A percentile compares a stretch with the other conserved stretches of the same genome.
phyloP scores from a whole-genome alignment of 1,139 yeast species.

The Entelexis sorbosivorans region DNA sequence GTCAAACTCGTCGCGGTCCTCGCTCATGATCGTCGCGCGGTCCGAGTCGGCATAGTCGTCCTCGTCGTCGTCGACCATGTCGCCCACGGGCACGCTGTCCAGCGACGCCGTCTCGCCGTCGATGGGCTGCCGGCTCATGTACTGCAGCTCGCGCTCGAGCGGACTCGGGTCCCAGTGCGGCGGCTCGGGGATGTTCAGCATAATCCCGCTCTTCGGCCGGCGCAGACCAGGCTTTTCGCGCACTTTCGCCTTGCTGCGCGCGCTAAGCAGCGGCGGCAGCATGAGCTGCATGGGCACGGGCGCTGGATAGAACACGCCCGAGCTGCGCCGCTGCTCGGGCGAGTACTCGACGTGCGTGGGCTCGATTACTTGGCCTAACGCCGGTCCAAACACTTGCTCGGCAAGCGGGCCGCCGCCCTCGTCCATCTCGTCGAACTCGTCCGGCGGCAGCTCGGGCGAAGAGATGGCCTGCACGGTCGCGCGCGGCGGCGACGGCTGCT shows the following conservation, averaged over 20 bases:
- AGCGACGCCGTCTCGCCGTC: constrained; percentile 1
- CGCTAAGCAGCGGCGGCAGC: constrained; percentile 23
- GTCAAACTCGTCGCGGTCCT: constrained; percentile 18
- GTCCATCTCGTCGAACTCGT: constrained; percentile 4
- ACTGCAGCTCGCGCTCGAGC: constrained; percentile 12
- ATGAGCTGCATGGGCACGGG: constrained; percentile 28
- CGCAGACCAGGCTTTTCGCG: constrained; percentile 7
- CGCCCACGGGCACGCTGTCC: constrained; percentile 4
- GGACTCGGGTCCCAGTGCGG: constrained; percentile 23
- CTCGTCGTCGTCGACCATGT: constrained; percentile 10
- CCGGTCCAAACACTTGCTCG: constrained; percentile 6
- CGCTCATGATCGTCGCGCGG: constrained; percentile 26
- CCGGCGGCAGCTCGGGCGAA: constrained; percentile 10
- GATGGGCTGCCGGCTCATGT: not conserved
- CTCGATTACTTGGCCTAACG: constrained; percentile 1
- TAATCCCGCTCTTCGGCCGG: constrained; percentile 3
- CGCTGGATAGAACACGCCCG: constrained; percentile 28
- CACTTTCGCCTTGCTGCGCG: constrained; percentile 10
- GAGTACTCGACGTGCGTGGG: constrained; percentile 3
- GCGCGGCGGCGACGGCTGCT: constrained; percentile 2
- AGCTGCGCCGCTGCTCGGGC: not conserved
- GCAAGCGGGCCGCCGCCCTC: constrained; percentile 3
- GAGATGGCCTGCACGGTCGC: constrained; percentile 13
- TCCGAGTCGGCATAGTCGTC: constrained; percentile 25
- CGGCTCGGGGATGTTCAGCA: constrained; percentile 10